Evolutionary conservation across 495 filamentous ascomycete species (phyloP), one percentile per base, ranked within the genome.

Genomic region (Aspergillus funiculosus): DNA sequence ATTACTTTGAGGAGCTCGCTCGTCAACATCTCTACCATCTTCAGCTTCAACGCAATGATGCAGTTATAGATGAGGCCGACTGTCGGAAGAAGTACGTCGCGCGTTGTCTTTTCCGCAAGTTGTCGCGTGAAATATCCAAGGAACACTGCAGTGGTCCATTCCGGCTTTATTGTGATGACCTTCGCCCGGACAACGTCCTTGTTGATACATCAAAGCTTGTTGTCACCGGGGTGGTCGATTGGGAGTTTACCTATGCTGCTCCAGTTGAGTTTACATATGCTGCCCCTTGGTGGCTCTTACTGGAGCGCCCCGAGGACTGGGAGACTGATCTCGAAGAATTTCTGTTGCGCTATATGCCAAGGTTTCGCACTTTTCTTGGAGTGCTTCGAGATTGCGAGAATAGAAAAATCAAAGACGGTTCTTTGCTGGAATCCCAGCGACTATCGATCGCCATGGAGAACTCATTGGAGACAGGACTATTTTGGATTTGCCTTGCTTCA

Each of bases 11-110:
- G 10, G 66, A 63, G 24, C 51, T 75, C 27, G 69, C 64, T 10
- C 48, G 61, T 1, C 68, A 74, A 55, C 71, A 76, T 39, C 35
- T 76, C 36, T 59, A 61, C 35, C 61, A 68, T 39, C 63, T 76
- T 9, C 21, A 59, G 19, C 62, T 68, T 40, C 67, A 74, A 53
- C 66, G 61, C 39, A 72, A 72, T 43, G 62, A 73, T 42, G 51
- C 63, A 27, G 49, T 71, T 10, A 41, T 31, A 24, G 52, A 63
- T 5, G 60, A 61, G 32, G 59, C 61, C 13, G 69, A 74, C 46
- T 67, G 59, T 40, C 59, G 62, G 20, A 67, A 66, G 45, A 73
- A 69, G 43, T 71, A 72, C 30, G 61, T 71, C 2, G 67, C 72
- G 5, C 72, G 71, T 20, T 64, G 65, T 38, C 51, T 73, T 4